These are phyloP conservation scores for Neopestalotiopsis rosae DNA, from an alignment of 2,329 filamentous ascomycete genomes.

Conservation along the genomic window DNA sequence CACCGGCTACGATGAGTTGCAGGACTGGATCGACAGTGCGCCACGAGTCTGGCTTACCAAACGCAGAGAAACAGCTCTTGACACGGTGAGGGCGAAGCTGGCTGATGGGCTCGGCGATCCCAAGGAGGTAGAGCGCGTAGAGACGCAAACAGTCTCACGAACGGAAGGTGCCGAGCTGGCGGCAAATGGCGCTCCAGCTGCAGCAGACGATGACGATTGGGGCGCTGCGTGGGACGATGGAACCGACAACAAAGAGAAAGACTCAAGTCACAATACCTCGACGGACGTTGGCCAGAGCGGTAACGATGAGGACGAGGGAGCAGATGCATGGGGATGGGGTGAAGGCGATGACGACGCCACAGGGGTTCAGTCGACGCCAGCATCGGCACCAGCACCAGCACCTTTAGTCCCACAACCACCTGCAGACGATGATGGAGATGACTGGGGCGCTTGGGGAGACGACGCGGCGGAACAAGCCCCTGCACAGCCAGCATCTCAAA, in stretches of 20 bases:
- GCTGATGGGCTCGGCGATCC: slow-evolving; percentile 69
- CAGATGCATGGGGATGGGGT: slow-evolving; percentile 86
- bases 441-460: slow-evolving; percentile 79
- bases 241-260: slow-evolving; percentile 36
- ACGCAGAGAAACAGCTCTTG: slow-evolving; percentile 79
- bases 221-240: slow-evolving; percentile 81
- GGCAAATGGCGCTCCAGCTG: slow-evolving; percentile 53
- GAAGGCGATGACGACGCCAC: slow-evolving; percentile 69
- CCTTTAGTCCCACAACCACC: slow-evolving; percentile 21
- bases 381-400: slow-evolving; percentile 25
- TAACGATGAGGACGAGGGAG: slow-evolving; percentile 44
- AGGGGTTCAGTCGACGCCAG: slow-evolving; percentile 33
- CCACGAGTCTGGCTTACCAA: slow-evolving; percentile 86
- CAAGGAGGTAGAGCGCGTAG: slow-evolving; percentile 79
- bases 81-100: slow-evolving; percentile 73
- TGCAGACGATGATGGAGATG: slow-evolving; percentile 58
- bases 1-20: slow-evolving; percentile 65
- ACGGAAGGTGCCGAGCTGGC: slow-evolving; percentile 69
- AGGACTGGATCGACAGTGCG: slow-evolving; percentile 81
- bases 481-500: neutral
- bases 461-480: slow-evolving; percentile 3
- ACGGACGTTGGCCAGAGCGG: slow-evolving; percentile 43
- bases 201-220: slow-evolving; percentile 67
- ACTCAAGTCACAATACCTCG: slow-evolving; percentile 38
- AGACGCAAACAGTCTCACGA: slow-evolving; percentile 78